A percentile compares a stretch with the other conserved stretches of the same genome.
phyloP scores from a whole-genome alignment of 257 asterid species.

The Cinchona pubescens region DNA sequence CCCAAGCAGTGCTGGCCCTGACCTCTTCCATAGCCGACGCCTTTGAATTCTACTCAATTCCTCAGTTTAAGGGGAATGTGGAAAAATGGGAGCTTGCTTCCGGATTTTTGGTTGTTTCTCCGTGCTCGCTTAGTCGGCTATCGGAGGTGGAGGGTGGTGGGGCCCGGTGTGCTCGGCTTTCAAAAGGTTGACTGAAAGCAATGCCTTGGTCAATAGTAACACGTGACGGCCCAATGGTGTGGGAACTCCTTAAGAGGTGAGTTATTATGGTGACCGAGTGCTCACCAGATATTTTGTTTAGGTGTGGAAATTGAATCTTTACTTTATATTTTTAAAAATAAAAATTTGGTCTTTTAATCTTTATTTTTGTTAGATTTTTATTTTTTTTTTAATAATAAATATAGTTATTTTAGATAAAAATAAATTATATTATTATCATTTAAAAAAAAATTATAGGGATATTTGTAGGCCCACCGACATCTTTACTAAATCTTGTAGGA shows the following conservation, averaged over 20 bases:
- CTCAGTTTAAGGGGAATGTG: neutral
- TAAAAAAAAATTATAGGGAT: no score
- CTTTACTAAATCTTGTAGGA: neutral
- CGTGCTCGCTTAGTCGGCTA: neutral
- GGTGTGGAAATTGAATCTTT: no score
- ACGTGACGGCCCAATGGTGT: neutral
- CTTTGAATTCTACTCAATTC: neutral
- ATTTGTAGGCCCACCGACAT: neutral
- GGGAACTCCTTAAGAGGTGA: neutral
- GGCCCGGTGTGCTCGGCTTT: neutral
- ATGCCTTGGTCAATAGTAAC: neutral
- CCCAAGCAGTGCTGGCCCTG: slow-evolving; percentile 84
- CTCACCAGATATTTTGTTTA: no score
- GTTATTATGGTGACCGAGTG: neutral
- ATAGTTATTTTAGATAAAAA: no score
- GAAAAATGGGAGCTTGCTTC: neutral
- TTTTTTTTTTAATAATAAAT: no score
- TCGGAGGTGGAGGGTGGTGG: neutral
- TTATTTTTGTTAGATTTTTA: no score
- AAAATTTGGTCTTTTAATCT: no score
- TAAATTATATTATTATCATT: no score
- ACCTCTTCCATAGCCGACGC: slow-evolving; percentile 78
- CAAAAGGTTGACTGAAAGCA: neutral
- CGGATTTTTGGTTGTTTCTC: slow-evolving; percentile 11
- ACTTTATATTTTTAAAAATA: no score